These are phyloP conservation scores for Hygrophila difformis DNA, from an alignment of 257 asterid genomes.

Conservation along the genomic window DNA sequence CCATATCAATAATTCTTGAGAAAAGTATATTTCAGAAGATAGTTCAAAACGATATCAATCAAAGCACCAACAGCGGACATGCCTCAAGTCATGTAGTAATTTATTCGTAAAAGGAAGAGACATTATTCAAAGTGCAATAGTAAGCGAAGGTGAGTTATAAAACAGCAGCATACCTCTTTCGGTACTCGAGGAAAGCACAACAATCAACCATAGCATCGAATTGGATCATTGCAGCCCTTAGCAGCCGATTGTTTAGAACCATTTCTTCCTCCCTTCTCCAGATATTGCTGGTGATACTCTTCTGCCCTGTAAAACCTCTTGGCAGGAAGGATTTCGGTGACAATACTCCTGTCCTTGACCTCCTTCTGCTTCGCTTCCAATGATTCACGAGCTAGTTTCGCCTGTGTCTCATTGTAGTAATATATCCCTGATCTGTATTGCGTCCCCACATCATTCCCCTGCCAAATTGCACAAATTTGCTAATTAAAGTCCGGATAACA, in stretches of 20 bases:
- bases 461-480: background rate
- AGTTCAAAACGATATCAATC: no score
- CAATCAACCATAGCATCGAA: constrained; percentile 73
- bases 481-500: background rate
- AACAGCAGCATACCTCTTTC: background rate
- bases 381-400: constrained; percentile 48
- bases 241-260: constrained; percentile 66
- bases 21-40: no score
- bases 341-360: constrained; percentile 28
- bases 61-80: background rate
- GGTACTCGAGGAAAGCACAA: no score
- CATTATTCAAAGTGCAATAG: background rate
- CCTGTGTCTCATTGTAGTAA: constrained; percentile 51
- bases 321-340: constrained; percentile 64
- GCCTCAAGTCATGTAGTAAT: background rate
- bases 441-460: constrained; percentile 72
- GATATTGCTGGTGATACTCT: constrained; percentile 82
- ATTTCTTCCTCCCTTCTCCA: constrained; percentile 64
- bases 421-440: constrained; percentile 77
- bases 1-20: background rate
- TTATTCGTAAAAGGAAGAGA: no score
- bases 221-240: constrained; percentile 76
- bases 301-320: constrained; percentile 72
- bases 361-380: constrained; percentile 52
- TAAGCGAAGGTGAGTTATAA: background rate